A percentile compares a stretch with the other conserved stretches of the same genome.
phyloP scores from a whole-genome alignment of 2,329 filamentous ascomycete species.

The Dryadomyces quercus-mongolicae region DNA sequence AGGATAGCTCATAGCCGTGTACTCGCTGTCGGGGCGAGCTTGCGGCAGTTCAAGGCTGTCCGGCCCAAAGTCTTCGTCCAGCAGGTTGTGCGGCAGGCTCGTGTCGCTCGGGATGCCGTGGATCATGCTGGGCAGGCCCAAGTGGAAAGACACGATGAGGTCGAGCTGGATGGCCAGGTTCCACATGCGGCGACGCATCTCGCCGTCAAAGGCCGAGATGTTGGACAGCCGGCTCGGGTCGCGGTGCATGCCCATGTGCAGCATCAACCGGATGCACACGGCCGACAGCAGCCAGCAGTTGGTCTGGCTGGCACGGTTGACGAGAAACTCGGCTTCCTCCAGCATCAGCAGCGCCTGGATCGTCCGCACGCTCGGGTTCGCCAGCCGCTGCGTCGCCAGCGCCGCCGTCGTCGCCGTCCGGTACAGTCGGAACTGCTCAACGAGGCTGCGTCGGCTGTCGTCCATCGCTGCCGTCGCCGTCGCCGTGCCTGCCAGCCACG shows the following conservation, averaged over 20 bases:
- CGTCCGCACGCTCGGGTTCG: slow-evolving; percentile 33
- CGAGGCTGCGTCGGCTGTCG: slow-evolving; percentile 18
- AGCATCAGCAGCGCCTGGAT: slow-evolving; percentile 40
- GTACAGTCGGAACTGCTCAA: slow-evolving; percentile 35
- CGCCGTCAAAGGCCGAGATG: slow-evolving; percentile 38
- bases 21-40: slow-evolving; percentile 42
- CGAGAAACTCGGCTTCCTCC: slow-evolving; percentile 39
- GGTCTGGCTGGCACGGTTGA: slow-evolving; percentile 37
- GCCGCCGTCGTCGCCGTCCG: slow-evolving; percentile 38
- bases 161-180: slow-evolving; percentile 46
- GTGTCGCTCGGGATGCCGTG: slow-evolving; percentile 53
- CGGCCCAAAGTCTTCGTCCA: slow-evolving; percentile 53
- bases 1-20: slow-evolving; percentile 45
- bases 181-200: slow-evolving; percentile 43
- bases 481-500: slow-evolving; percentile 28
- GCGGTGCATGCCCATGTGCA: slow-evolving; percentile 47
- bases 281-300: slow-evolving; percentile 41
- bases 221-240: slow-evolving; percentile 39
- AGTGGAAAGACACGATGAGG: slow-evolving; percentile 52
- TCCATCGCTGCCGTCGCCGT: neutral
- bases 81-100: slow-evolving; percentile 45
- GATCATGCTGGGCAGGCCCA: slow-evolving; percentile 56
- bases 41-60: slow-evolving; percentile 41
- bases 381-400: slow-evolving; percentile 37
- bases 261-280: slow-evolving; percentile 38